Evolutionary conservation across 306 rosid species (phyloP).

Genomic region (Trifolium repens): DNA sequence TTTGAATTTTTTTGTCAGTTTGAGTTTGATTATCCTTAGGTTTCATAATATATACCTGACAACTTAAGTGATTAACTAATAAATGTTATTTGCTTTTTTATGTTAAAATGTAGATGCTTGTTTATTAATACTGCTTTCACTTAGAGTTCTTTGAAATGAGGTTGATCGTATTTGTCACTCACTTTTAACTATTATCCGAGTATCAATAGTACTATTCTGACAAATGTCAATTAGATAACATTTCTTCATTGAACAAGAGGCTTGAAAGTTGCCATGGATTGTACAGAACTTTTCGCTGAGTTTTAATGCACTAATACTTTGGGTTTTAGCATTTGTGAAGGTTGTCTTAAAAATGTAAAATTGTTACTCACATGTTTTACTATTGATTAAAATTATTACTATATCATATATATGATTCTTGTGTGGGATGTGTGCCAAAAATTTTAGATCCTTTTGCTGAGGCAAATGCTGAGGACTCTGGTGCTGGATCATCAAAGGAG

Average conservation of each 20-base stretch:
- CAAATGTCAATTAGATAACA: background rate
- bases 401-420: background rate
- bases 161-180: background rate
- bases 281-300: constrained; percentile 5
- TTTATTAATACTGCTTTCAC: background rate
- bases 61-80: too few relatives aligned
- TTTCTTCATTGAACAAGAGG: constrained; percentile 17
- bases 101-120: background rate
- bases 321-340: background rate
- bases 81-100: background rate
- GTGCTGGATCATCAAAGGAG: constrained; percentile 87
- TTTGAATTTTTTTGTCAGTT: constrained; percentile 12
- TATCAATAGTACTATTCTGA: background rate
- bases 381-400: background rate
- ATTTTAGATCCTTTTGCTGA: constrained; percentile 92
- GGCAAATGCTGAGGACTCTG: constrained; percentile 73
- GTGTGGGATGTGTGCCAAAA: constrained; percentile 3
- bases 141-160: background rate
- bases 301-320: background rate
- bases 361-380: background rate
- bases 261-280: background rate
- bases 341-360: background rate
- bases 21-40: background rate
- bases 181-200: background rate
- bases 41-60: background rate